These are phyloP conservation scores for Capsicum chinense DNA, from an alignment of 257 asterid species.

Conservation along the genomic window DNA sequence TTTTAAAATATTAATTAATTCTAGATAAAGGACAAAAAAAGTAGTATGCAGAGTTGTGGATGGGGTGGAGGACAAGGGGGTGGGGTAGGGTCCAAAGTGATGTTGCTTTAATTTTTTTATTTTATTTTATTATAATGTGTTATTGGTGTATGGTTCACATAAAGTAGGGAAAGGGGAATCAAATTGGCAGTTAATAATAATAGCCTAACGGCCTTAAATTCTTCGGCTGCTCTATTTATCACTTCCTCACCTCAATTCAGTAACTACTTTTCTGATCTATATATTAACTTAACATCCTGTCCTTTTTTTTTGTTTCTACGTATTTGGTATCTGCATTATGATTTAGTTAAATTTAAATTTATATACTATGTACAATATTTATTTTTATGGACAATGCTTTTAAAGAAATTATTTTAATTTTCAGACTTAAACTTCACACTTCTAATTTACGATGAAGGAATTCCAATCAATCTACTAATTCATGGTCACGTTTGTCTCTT, in stretches of 20 bases:
- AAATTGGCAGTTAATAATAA: slow-evolving; percentile 23
- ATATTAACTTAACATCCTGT: background rate
- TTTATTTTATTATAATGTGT: too few species aligned
- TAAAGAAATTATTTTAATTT: too few species aligned
- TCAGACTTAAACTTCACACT: too few species aligned
- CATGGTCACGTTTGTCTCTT: background rate
- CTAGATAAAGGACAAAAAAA: too few species aligned
- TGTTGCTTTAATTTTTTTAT: background rate
- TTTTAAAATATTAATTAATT: too few species aligned
- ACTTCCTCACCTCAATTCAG: background rate
- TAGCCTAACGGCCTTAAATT: background rate
- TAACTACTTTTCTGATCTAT: background rate
- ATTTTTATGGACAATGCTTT: too few species aligned
- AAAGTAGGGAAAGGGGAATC: background rate
- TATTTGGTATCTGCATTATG: too few species aligned
- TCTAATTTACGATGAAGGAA: too few species aligned
- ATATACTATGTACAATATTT: too few species aligned
- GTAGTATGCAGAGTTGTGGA: background rate
- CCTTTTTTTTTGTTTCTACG: too few species aligned
- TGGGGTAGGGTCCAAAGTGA: background rate
- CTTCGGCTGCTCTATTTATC: slow-evolving; percentile 18
- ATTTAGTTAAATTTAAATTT: too few species aligned
- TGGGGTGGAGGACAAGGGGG: background rate
- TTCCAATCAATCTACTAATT: too few species aligned
- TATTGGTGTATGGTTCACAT: background rate